phyloP scores from a whole-genome alignment of 164 flowering plant species.

The Vitis labrusca region DNA sequence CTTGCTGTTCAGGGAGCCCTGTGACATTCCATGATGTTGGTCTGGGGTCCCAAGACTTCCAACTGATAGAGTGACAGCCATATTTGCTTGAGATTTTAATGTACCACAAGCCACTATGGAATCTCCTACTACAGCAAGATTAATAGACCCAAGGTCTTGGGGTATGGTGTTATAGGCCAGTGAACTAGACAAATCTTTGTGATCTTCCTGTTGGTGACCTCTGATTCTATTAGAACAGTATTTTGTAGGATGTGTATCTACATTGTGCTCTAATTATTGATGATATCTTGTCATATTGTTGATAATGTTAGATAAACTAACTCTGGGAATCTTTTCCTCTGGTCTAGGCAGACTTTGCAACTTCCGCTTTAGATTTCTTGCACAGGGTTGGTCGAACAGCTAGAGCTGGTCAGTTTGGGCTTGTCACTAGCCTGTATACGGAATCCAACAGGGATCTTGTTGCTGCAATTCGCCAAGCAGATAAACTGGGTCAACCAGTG shows the following conservation, averaged over 20 bases:
- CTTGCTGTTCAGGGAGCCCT: too few species aligned
- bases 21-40: too few species aligned
- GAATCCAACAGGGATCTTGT: conserved; percentile 81
- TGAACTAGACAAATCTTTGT: too few species aligned
- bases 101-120: too few species aligned
- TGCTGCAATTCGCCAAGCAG: conserved; percentile 77
- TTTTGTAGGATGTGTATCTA: not conserved
- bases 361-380: conserved; percentile 89
- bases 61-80: too few species aligned
- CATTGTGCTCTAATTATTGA: not conserved
- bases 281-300: not conserved
- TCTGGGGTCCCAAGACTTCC: too few species aligned
- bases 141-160: too few species aligned
- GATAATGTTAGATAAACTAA: conserved; percentile 2
- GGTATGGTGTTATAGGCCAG: too few species aligned
- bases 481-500: conserved; percentile 71
- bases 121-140: too few species aligned
- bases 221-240: not conserved
- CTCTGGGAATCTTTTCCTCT: conserved; percentile 1
- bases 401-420: conserved; percentile 90
- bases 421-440: conserved; percentile 82
- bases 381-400: conserved; percentile 97
- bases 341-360: conserved; percentile 92
- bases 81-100: too few species aligned
- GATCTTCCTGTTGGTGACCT: not conserved